Base-by-base conservation (phyloP, 768 basidiomycete genomes). In the Tylopilus intermedius region DNA sequence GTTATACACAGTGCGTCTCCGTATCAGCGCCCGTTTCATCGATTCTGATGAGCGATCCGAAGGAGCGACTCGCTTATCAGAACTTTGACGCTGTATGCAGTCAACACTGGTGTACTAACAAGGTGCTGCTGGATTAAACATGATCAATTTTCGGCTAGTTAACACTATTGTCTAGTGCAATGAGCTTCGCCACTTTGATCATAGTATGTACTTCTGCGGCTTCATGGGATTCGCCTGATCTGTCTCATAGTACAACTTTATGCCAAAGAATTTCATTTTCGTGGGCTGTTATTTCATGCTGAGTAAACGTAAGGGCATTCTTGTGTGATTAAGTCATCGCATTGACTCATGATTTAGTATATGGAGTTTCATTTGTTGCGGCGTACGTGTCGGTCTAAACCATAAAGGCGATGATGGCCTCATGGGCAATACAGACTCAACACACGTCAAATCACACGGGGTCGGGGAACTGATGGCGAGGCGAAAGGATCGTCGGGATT, bases 81-180 rank as follows among this genome's bases (percentile, higher is more conserved):
- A 54, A 73, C 60, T 3, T 67, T 86, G 30, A 80, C 72, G 8
- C 59, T 81, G n/a, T 83, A 83, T 53, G 82, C 83, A 15, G 67
- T 86, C 40, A 83, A 80, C 55, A 85, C 83, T 0, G 84, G 84
- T 18, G 69, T 72, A 5, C 48, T 88, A 35, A 86, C 84, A n/a
- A 81, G 80, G 84, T 79, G 59, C 10, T 47, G 54, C 57, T 40
- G 4, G 22, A 9, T 8, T 22, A 15, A 22, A 33, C 30, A 35
- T 13, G 35, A 11, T 37, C 46, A 8, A 30, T 7, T 30, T 30
- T 10, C 8, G 21, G 14, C 29, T 9, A 26, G 21, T 32, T 56
- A 39, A 61, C 33, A 21, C 21, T 24, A 38, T 46, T 43, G 26
- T 47, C 15, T 51, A 67, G 67, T 44, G 57, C 68, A 13, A 21